Evolutionary conservation across 176 grass and related monocot species (phyloP).

Genomic region (Themeda triandra): DNA sequence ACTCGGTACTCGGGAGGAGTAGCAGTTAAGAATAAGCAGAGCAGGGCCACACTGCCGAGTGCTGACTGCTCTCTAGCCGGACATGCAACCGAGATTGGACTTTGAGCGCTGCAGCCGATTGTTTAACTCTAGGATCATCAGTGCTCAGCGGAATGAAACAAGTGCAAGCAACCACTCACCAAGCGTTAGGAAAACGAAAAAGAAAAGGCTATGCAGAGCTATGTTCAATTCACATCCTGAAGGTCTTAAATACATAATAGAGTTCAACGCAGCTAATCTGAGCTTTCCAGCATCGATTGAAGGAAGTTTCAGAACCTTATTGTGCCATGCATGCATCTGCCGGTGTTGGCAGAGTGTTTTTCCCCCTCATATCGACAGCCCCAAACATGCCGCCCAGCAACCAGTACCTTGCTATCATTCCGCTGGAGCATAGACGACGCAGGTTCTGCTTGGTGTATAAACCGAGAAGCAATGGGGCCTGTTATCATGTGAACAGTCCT

Average conservation of each 20-base stretch:
- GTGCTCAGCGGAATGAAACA: neutral
- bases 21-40: conserved; percentile 28
- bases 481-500: conserved; percentile 80
- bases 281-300: neutral
- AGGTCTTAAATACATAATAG: neutral
- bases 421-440: conserved; percentile 79
- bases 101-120: neutral
- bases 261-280: neutral
- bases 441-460: conserved; percentile 86
- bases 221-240: neutral
- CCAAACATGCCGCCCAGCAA: neutral
- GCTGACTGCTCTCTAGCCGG: neutral
- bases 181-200: neutral
- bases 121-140: neutral
- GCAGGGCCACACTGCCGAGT: neutral
- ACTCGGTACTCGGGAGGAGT: neutral
- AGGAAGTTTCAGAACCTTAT: conserved; percentile 23
- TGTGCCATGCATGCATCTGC: conserved; percentile 9
- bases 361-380: neutral
- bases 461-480: conserved; percentile 68
- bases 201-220: neutral
- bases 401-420: conserved; percentile 32
- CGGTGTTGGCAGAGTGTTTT: neutral
- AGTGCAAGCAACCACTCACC: neutral
- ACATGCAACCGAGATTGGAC: neutral